These are phyloP conservation scores for Petunia hybrid DNA, from an alignment of 305 asterid species.

Conservation along the genomic window DNA sequence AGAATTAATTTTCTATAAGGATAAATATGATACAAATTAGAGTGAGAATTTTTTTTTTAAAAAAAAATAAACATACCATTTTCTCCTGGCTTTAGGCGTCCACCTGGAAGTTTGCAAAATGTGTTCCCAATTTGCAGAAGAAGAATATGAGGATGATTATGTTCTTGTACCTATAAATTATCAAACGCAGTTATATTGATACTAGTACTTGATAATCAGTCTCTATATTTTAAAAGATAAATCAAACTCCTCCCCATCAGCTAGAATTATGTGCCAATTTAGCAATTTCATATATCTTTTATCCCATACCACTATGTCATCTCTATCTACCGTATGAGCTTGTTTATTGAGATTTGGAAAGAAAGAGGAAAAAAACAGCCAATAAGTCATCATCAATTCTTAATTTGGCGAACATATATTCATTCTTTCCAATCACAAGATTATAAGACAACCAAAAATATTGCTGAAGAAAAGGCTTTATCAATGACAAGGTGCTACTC, in stretches of 20 bases:
- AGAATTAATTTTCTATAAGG: background rate
- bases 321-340: background rate
- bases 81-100: slow-evolving; percentile 97
- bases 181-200: background rate
- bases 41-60: background rate
- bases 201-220: slow-evolving; percentile 5
- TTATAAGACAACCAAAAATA: background rate
- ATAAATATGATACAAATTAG: background rate
- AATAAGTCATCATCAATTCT: background rate
- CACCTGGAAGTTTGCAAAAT: slow-evolving; percentile 99
- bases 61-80: slow-evolving; percentile 58
- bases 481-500: background rate
- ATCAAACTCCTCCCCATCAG: background rate
- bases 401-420: background rate
- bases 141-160: slow-evolving; percentile 95
- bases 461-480: slow-evolving; percentile 11
- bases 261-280: background rate
- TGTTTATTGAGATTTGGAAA: background rate
- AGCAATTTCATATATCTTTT: background rate
- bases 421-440: background rate
- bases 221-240: background rate
- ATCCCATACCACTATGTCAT: background rate
- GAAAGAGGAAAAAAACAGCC: background rate
- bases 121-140: slow-evolving; percentile 97
- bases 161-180: slow-evolving; percentile 86